Conservation (phyloP, 2,329 filamentous ascomycete species). For the Myriosclerotinia curreyana region DNA sequence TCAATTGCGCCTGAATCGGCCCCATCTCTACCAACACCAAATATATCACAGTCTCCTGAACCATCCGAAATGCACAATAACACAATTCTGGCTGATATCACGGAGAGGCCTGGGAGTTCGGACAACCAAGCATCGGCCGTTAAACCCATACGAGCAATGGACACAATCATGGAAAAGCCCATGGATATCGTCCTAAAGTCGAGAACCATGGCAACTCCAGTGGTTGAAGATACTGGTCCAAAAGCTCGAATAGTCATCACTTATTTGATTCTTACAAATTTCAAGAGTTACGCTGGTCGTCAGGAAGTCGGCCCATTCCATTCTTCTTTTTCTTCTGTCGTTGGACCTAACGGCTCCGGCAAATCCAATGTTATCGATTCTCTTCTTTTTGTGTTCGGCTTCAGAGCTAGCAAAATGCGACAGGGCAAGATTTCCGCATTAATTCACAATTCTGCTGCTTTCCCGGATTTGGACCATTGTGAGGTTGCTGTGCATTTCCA, state of each 20-base stretch:
- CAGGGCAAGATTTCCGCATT: slow-evolving; percentile 97
- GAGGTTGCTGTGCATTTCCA: slow-evolving; percentile 97
- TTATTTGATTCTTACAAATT: slow-evolving; percentile 88
- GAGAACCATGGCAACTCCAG: slow-evolving; percentile 62
- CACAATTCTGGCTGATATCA: slow-evolving; percentile 72
- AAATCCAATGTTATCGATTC: slow-evolving; percentile 99
- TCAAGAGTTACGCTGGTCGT: slow-evolving; percentile 96
- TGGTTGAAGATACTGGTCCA: slow-evolving; percentile 72
- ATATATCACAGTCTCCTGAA: slow-evolving; percentile 56
- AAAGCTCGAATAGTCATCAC: slow-evolving; percentile 90
- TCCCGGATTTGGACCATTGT: slow-evolving; percentile 82
- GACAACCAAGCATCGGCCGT: slow-evolving; percentile 51
- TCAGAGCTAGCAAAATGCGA: slow-evolving; percentile 98
- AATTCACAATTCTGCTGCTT: slow-evolving; percentile 92
- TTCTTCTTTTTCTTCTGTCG: slow-evolving; percentile 93
- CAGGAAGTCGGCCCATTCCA: slow-evolving; percentile 98
- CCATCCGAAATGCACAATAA: slow-evolving; percentile 47
- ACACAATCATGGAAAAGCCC: slow-evolving; percentile 77
- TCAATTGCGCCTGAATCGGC: slow-evolving; percentile 38
- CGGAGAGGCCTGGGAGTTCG: slow-evolving; percentile 53
- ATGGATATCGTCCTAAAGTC: slow-evolving; percentile 94
- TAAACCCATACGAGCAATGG: slow-evolving; percentile 72
- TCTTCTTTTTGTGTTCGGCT: slow-evolving; percentile 96
- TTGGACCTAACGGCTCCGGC: slow-evolving; percentile 95
- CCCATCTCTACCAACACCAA: slow-evolving; percentile 48